Evolutionary conservation across 2,329 filamentous ascomycete species (phyloP).

Genomic region (Magnaporthiopsis rhizophila): DNA sequence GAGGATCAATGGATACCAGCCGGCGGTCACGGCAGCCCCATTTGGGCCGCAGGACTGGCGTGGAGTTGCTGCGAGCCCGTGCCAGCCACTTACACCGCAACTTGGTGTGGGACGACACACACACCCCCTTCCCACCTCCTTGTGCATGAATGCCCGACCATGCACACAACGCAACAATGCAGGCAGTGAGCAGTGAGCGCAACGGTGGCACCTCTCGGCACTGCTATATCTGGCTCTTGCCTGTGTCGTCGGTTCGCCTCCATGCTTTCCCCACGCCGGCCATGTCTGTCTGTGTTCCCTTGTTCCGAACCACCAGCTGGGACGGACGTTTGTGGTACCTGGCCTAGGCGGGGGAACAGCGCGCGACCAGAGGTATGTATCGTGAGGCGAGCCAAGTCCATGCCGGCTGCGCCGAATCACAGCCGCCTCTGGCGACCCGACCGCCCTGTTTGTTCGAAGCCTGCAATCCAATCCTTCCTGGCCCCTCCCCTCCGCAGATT

Average conservation of each 20-base stretch:
- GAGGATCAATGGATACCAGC: background rate
- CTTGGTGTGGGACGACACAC: background rate
- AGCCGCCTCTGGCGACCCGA: background rate
- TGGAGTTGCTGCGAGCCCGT: background rate
- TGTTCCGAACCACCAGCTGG: too few species aligned
- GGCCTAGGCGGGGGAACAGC: background rate
- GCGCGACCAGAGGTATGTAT: background rate
- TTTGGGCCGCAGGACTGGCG: background rate
- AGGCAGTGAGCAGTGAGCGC: background rate
- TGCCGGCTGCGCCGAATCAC: background rate
- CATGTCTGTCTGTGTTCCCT: too few species aligned
- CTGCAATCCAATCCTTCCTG: background rate
- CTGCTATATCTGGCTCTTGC: background rate
- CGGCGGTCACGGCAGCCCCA: background rate
- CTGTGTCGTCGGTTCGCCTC: background rate
- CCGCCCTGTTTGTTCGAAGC: background rate
- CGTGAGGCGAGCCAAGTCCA: background rate
- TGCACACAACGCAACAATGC: background rate
- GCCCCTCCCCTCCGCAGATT: background rate
- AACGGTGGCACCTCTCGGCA: background rate
- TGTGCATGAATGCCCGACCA: background rate
- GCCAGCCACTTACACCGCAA: slow-evolving; percentile 6
- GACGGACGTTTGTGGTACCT: background rate
- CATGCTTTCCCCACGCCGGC: background rate
- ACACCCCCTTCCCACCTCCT: background rate